These are phyloP conservation scores for Trichocomaceae sp. DNA, from an alignment of 2,329 filamentous ascomycete genomes.

Conservation along the genomic window DNA sequence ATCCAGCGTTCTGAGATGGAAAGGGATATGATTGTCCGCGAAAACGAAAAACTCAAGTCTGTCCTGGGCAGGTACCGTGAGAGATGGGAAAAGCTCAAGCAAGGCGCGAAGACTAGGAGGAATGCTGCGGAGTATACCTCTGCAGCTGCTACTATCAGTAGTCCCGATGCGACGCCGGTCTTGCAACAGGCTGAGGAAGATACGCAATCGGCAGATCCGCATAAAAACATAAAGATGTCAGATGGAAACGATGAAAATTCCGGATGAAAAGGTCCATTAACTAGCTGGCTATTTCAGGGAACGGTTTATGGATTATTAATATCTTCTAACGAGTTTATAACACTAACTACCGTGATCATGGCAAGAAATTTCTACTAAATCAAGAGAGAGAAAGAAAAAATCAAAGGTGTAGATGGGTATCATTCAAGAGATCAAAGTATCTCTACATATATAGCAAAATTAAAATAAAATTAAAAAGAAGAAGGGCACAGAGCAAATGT, in stretches of 20 bases:
- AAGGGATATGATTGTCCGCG: constrained; percentile 55
- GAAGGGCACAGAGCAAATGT: background rate
- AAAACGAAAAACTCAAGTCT: constrained; percentile 54
- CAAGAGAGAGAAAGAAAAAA: background rate
- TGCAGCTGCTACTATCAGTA: constrained; percentile 1
- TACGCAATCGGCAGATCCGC: background rate
- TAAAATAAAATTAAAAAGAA: background rate
- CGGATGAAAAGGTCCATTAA: background rate
- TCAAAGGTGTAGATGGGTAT: background rate
- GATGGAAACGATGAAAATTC: constrained; percentile 3
- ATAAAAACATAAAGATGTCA: background rate
- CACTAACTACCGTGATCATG: background rate
- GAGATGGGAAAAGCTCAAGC: constrained; percentile 63
- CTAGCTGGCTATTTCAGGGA: background rate
- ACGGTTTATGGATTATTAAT: background rate
- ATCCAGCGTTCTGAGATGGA: constrained; percentile 53
- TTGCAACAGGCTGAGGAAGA: background rate
- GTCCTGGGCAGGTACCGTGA: constrained; percentile 54
- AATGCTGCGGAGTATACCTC: constrained; percentile 9
- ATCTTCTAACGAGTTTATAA: background rate
- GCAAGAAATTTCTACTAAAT: background rate
- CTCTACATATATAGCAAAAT: background rate
- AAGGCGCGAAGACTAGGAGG: constrained; percentile 47
- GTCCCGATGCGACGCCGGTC: constrained; percentile 5
- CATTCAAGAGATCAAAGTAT: background rate